A percentile compares a stretch with the other conserved stretches of the same genome.
Conservation (phyloP, 1,284 basidiomycete species). For the Ganoderma multipileum region DNA sequence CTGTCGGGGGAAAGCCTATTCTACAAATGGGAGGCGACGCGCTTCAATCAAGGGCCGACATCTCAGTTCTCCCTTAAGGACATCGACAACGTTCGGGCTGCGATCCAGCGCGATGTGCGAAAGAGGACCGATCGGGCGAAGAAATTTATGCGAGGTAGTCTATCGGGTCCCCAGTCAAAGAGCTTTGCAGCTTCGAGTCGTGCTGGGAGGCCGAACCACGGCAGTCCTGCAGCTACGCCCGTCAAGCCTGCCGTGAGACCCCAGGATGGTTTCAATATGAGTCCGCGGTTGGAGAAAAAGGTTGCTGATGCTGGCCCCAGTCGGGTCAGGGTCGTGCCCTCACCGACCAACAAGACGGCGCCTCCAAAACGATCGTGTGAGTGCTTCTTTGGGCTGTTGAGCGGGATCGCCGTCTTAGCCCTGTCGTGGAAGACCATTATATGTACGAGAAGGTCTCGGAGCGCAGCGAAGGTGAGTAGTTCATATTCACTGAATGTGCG, state of each 20-base stretch:
- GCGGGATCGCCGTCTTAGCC: neutral
- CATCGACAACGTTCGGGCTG: constrained; percentile 57
- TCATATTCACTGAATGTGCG: neutral
- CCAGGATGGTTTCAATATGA: constrained; percentile 30
- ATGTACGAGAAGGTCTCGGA: constrained; percentile 92
- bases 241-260: constrained; percentile 18
- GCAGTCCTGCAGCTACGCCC: constrained; percentile 10
- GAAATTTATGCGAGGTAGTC: constrained; percentile 38
- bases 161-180: constrained; percentile 29
- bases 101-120: constrained; percentile 59
- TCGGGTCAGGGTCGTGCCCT: constrained; percentile 55
- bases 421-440: constrained; percentile 71
- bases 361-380: constrained; percentile 62
- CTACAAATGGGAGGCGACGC: constrained; percentile 75
- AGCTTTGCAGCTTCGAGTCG: constrained; percentile 21
- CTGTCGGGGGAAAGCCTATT: constrained; percentile 61
- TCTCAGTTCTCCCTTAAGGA: constrained; percentile 58
- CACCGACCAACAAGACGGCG: constrained; percentile 48
- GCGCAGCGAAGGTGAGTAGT: constrained; percentile 75
- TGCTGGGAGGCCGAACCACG: constrained; percentile 27
- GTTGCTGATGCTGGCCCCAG: constrained; percentile 36
- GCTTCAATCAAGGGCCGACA: constrained; percentile 44
- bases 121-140: constrained; percentile 48
- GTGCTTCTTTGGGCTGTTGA: constrained; percentile 33
- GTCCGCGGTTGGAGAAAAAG: constrained; percentile 30